Percentiles rank a stretch among this genome's conserved stretches.
phyloP scores from a whole-genome alignment of 2,329 filamentous ascomycete species.

The Emydomyces testavorans region DNA sequence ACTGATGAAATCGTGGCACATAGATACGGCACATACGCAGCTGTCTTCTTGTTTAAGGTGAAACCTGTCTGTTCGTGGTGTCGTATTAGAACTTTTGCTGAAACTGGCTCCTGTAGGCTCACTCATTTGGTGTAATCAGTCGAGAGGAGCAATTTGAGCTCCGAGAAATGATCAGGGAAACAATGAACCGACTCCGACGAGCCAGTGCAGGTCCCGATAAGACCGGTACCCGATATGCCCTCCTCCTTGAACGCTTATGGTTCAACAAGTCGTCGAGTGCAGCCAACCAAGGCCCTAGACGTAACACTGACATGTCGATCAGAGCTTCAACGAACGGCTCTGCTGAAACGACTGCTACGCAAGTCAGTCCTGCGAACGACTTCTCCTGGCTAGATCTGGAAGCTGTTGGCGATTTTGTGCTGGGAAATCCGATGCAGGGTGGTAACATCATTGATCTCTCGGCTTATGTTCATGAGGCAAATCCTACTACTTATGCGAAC shows the following conservation, averaged over 20 bases:
- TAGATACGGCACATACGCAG: slow-evolving; percentile 48
- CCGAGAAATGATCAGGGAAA: slow-evolving; percentile 46
- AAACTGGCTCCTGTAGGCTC: slow-evolving; percentile 30
- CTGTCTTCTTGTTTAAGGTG: slow-evolving; percentile 55
- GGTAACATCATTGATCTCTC: slow-evolving; percentile 28
- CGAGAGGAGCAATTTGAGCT: slow-evolving; percentile 45
- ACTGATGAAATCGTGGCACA: background rate
- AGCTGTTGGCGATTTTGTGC: slow-evolving; percentile 48
- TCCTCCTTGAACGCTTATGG: slow-evolving; percentile 51
- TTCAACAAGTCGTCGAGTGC: slow-evolving; percentile 26
- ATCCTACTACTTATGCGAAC: slow-evolving; percentile 23
- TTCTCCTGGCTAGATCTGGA: slow-evolving; percentile 53
- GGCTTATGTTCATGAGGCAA: slow-evolving; percentile 25
- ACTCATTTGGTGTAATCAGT: slow-evolving; percentile 49
- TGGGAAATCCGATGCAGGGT: slow-evolving; percentile 33
- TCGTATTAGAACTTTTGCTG: background rate
- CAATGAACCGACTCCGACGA: slow-evolving; percentile 48
- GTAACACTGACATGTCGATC: slow-evolving; percentile 6
- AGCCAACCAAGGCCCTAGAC: slow-evolving; percentile 20
- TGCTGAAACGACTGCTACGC: slow-evolving; percentile 26
- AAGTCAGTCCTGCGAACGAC: slow-evolving; percentile 41
- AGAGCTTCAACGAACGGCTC: slow-evolving; percentile 24
- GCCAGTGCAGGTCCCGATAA: slow-evolving; percentile 48
- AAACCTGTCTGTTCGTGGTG: background rate
- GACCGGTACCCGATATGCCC: slow-evolving; percentile 50